A percentile compares a stretch with the other conserved stretches of the same genome.
phyloP scores from a whole-genome alignment of 768 basidiomycete genomes.

The Hypholoma sublateritium region DNA sequence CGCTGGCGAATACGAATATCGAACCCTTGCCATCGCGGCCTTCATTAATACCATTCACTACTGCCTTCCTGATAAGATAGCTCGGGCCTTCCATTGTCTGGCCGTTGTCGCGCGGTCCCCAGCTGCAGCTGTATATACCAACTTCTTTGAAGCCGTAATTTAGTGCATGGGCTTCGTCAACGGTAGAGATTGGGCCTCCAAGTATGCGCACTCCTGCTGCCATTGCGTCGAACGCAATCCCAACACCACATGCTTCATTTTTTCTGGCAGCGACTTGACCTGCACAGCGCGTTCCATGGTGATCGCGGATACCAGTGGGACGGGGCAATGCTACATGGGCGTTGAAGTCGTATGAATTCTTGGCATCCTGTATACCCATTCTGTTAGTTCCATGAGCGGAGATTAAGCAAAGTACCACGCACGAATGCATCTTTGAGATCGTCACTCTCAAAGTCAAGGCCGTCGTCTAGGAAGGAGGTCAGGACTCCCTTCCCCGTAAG shows the following conservation, averaged over 20 bases:
- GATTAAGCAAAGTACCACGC: conserved; percentile 29
- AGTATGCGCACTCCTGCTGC: conserved; percentile 94
- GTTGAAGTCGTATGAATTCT: conserved; percentile 94
- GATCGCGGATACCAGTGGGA: conserved; percentile 83
- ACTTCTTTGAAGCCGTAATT: conserved; percentile 92
- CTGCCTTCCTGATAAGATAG: conserved; percentile 88
- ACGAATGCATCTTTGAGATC: conserved; percentile 93
- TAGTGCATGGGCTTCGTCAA: conserved; percentile 91
- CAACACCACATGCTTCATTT: conserved; percentile 91
- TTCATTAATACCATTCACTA: conserved; percentile 88
- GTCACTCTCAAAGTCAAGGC: conserved; percentile 81
- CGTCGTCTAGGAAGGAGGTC: conserved; percentile 90
- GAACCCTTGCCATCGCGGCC: conserved; percentile 88
- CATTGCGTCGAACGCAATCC: conserved; percentile 87
- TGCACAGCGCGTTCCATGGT: conserved; percentile 96
- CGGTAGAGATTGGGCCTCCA: conserved; percentile 88
- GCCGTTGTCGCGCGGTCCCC: conserved; percentile 97
- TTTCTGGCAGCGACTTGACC: conserved; percentile 92
- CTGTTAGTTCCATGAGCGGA: background rate
- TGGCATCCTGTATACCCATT: conserved; percentile 59
- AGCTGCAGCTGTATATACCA: conserved; percentile 91
- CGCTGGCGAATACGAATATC: conserved; percentile 94
- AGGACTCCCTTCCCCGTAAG: conserved; percentile 85
- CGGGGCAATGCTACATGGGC: conserved; percentile 85
- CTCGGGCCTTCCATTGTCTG: conserved; percentile 90